A percentile compares a stretch with the other conserved stretches of the same genome.
These are phyloP conservation scores for Aspergillus sp. DNA, from an alignment of 2,329 filamentous ascomycete species.

Conservation along the genomic window DNA sequence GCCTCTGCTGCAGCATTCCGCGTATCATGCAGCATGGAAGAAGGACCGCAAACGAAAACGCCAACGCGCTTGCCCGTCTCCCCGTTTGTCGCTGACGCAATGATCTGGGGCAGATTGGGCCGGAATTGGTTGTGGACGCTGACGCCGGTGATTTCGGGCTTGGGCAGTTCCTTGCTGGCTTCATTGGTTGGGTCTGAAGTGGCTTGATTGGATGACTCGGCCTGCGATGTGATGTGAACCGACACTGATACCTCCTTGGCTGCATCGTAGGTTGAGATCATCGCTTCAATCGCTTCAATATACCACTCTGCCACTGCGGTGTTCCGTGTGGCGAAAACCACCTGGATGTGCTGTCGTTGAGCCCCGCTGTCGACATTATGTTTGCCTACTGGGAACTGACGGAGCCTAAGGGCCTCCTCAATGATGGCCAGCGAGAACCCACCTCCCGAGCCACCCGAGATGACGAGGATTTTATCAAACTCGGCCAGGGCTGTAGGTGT, in stretches of 20 bases:
- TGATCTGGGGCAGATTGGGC: slow-evolving; percentile 27
- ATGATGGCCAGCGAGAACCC: slow-evolving; percentile 50
- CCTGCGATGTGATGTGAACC: slow-evolving; percentile 11
- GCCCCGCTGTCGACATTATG: too few species aligned
- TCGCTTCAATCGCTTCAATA: slow-evolving; percentile 1
- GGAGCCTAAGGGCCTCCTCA: slow-evolving; percentile 29
- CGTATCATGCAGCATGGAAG: slow-evolving; percentile 45
- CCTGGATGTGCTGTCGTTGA: slow-evolving; percentile 3
- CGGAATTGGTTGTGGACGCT: slow-evolving; percentile 9
- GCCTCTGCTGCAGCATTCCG: slow-evolving; percentile 43
- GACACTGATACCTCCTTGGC: slow-evolving; percentile 7
- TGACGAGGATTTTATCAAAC: slow-evolving; percentile 43
- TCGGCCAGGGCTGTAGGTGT: slow-evolving; percentile 31
- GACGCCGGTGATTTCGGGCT: background rate
- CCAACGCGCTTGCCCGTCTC: slow-evolving; percentile 6
- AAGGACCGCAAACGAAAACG: slow-evolving; percentile 42
- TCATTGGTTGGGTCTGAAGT: background rate
- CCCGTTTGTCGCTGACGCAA: slow-evolving; percentile 10
- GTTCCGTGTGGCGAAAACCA: slow-evolving; percentile 12
- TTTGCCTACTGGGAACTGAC: background rate
- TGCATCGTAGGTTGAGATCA: slow-evolving; percentile 1
- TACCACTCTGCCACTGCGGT: slow-evolving; percentile 9
- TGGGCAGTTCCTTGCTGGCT: background rate
- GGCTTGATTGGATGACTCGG: background rate
- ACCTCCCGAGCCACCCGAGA: slow-evolving; percentile 55